Percentiles rank a stretch among this genome's conserved stretches.
These are phyloP conservation scores for Xylariaceae sp. DNA, from an alignment of 2,329 filamentous ascomycete species.

Conservation along the genomic window DNA sequence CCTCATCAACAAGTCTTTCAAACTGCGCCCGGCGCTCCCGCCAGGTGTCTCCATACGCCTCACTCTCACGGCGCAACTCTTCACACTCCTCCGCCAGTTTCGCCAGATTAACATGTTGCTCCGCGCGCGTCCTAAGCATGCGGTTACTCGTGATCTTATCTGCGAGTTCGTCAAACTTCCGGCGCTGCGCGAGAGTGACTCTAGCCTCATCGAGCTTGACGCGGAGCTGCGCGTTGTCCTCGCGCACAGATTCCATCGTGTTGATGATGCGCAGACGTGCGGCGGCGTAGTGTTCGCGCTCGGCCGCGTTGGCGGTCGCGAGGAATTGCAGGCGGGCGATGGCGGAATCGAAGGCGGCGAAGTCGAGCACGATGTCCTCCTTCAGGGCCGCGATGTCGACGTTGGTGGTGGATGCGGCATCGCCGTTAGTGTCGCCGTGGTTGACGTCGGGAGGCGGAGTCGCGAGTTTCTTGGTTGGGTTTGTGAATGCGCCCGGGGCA, in stretches of 20 bases:
- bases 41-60: conserved; percentile 78
- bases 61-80: conserved; percentile 78
- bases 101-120: conserved; percentile 69
- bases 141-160: conserved; percentile 80
- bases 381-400: conserved; percentile 57
- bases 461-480: conserved; percentile 47
- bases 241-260: conserved; percentile 71
- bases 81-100: conserved; percentile 86
- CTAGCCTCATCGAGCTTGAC: conserved; percentile 72
- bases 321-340: conserved; percentile 86
- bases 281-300: conserved; percentile 75
- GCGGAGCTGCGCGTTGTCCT: conserved; percentile 67
- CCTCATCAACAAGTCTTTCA: conserved; percentile 81
- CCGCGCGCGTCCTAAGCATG: conserved; percentile 74
- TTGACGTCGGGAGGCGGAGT: conserved; percentile 60
- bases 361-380: conserved; percentile 81
- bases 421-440: conserved; percentile 30
- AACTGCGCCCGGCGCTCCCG: conserved; percentile 80
- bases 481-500: conserved; percentile 59
- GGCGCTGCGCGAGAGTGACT: conserved; percentile 68
- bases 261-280: conserved; percentile 75
- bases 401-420: conserved; percentile 32
- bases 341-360: conserved; percentile 79
- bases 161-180: conserved; percentile 81
- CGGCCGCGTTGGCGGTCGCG: conserved; percentile 71